Conservation (phyloP, 495 filamentous ascomycete genomes). For the Lentithecium fluviatile region DNA sequence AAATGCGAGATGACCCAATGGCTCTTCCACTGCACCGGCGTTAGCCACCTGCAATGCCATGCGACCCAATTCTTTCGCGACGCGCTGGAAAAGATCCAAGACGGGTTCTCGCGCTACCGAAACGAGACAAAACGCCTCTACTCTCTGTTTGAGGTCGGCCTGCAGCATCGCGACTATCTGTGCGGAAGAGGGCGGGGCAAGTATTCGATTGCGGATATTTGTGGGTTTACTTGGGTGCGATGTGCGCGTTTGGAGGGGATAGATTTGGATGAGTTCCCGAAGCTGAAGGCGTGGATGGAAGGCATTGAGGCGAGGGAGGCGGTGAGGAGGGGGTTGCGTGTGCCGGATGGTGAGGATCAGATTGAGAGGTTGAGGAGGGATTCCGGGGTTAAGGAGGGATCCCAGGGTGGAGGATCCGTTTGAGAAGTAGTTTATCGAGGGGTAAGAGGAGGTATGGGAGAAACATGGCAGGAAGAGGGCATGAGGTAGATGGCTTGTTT, state of each 20-base stretch:
- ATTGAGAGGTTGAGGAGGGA: constrained; percentile 64
- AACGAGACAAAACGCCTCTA: constrained; percentile 79
- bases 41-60: constrained; percentile 89
- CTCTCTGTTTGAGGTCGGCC: constrained; percentile 70
- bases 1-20: constrained; percentile 75
- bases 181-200: constrained; percentile 62
- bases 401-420: constrained; percentile 53
- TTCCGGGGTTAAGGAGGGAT: too few relatives aligned
- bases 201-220: constrained; percentile 77
- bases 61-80: constrained; percentile 85
- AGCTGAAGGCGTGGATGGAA: constrained; percentile 60
- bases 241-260: constrained; percentile 65
- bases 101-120: constrained; percentile 76
- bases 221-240: constrained; percentile 65
- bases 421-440: constrained; percentile 55
- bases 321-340: constrained; percentile 72
- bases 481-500: neutral
- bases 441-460: constrained; percentile 48
- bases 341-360: constrained; percentile 65
- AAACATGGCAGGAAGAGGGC: constrained; percentile 1
- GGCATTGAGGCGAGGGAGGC: constrained; percentile 61
- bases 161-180: constrained; percentile 58
- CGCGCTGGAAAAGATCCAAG: constrained; percentile 80
- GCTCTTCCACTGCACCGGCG: constrained; percentile 62
- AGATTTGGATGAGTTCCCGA: constrained; percentile 71